Conservation (phyloP, 257 asterid genomes). For the Plantago ovata region DNA sequence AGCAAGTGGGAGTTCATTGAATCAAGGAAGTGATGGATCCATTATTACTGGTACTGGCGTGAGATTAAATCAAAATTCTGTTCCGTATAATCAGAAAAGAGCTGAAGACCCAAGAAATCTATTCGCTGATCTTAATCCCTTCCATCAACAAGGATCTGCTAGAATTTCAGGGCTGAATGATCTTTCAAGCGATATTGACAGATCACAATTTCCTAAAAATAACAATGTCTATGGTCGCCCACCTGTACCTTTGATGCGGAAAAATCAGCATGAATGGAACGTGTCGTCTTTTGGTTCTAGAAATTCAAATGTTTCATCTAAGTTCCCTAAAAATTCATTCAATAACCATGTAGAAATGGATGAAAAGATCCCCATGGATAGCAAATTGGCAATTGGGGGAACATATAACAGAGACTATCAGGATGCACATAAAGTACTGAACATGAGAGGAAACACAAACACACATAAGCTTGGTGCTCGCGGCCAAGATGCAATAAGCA, state of each 20-base stretch:
- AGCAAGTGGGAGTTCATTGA: conserved; percentile 54
- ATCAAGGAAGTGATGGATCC: conserved; percentile 79
- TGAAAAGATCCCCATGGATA: conserved; percentile 24
- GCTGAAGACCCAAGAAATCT: conserved; percentile 76
- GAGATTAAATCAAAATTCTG: conserved; percentile 63
- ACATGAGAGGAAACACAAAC: conserved; percentile 5
- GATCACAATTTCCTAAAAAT: conserved; percentile 47
- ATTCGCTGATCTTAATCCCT: conserved; percentile 95
- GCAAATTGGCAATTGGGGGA: conserved; percentile 33
- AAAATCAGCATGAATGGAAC: conserved; percentile 57
- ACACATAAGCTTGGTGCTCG: conserved; percentile 35
- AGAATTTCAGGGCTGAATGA: conserved; percentile 46
- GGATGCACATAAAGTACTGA: conserved; percentile 30
- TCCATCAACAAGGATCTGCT: conserved; percentile 76
- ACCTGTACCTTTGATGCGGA: conserved; percentile 73
- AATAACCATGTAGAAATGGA: conserved; percentile 30
- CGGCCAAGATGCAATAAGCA: conserved; percentile 28
- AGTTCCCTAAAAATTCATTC: conserved; percentile 33
- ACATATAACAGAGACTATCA: conserved; percentile 28
- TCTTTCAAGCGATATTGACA: conserved; percentile 50
- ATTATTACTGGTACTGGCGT: conserved; percentile 56
- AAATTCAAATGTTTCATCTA: conserved; percentile 40
- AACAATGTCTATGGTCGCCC: conserved; percentile 44
- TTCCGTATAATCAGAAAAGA: conserved; percentile 58
- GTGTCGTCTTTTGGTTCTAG: conserved; percentile 52